Base-by-base conservation (phyloP, 208 protist genomes). In the Leptomonas seymouri region DNA sequence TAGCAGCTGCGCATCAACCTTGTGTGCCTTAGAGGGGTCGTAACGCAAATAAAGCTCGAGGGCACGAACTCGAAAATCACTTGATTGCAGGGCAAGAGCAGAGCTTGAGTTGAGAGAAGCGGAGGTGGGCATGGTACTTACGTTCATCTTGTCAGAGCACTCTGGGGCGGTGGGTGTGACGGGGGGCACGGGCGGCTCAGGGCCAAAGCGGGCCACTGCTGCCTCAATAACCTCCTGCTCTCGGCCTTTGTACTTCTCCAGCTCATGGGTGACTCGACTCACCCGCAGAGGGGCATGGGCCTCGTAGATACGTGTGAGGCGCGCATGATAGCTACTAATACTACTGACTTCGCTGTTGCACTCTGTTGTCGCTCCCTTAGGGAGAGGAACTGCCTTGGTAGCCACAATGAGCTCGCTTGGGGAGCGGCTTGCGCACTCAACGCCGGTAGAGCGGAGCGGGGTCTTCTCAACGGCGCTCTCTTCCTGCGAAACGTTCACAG, bases 281-380 rank as follows among this genome's bases (percentile, higher is more conserved):
- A 85, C 49, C 6, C 81, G 84, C 15, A 50, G 36, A 0, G 85
- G 86, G 8, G 81, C 81, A 71, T 93, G 77, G n/a, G 20, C 36
- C 27, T 82, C 54, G 42, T 83, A 89, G 3, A 86, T 30, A 5
- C 53, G 51, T 14, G 73, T 53, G 3, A 88, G 36, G 11, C 70
- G 76, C 9, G 58, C 59, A 27, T 74, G 74, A 63, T 85, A 85
- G 39, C 51, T 61, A 18, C 14, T n/a, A 31, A 23, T 27, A 42
- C 27, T 41, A 27, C 7, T 9, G 9, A 9, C 34, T 39, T 57
- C 21, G 9, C 64, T n/a, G 0, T n/a, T 34, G 4, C 30, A 39
- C 2, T 15, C 45, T 2, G 45, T 7, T 18, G 44, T 25, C 7
- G 55, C 27, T 5, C 36, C 15, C 14, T 39, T 27, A 14, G 30